Evolutionary conservation across 306 rosid genomes (phyloP).

Genomic region (Cicer arietinum): DNA sequence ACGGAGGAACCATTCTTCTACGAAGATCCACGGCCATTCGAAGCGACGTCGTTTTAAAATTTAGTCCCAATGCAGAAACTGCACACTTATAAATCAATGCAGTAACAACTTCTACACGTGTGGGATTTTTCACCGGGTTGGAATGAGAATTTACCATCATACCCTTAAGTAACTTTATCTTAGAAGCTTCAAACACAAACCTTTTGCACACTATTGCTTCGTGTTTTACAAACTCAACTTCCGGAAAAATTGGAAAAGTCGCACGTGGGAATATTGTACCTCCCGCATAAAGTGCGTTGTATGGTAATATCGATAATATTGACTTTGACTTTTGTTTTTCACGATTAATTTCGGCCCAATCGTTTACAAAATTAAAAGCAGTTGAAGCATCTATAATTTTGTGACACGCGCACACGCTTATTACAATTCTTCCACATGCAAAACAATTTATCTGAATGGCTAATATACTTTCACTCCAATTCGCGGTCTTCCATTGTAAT

Average conservation of each 20-base stretch:
- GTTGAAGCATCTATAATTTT: slow-evolving; percentile 56
- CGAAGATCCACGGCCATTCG: slow-evolving; percentile 44
- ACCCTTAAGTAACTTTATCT: slow-evolving; percentile 46
- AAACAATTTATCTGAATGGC: slow-evolving; percentile 56
- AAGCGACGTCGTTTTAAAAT: not conserved
- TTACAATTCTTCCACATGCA: slow-evolving; percentile 57
- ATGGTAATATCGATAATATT: not conserved
- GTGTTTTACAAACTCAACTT: not conserved
- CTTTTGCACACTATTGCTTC: slow-evolving; percentile 34
- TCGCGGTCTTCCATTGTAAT: slow-evolving; percentile 40
- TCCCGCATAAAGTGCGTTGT: slow-evolving; percentile 26
- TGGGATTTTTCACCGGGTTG: slow-evolving; percentile 44
- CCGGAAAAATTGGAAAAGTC: slow-evolving; percentile 34
- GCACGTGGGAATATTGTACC: slow-evolving; percentile 39
- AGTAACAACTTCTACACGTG: slow-evolving; percentile 53
- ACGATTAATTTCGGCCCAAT: slow-evolving; percentile 55
- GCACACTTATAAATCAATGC: slow-evolving; percentile 47
- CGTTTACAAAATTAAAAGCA: slow-evolving; percentile 47
- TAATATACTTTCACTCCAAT: slow-evolving; percentile 6
- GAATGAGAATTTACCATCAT: slow-evolving; percentile 3
- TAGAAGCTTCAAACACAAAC: slow-evolving; percentile 50
- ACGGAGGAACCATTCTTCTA: slow-evolving; percentile 43
- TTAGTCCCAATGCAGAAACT: slow-evolving; percentile 29
- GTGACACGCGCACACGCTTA: slow-evolving; percentile 54
- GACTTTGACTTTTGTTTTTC: not conserved